Evolutionary conservation across 164 flowering plant genomes (phyloP), one percentile per base, ranked within the genome.

Genomic region (Nelumbo lutea): DNA sequence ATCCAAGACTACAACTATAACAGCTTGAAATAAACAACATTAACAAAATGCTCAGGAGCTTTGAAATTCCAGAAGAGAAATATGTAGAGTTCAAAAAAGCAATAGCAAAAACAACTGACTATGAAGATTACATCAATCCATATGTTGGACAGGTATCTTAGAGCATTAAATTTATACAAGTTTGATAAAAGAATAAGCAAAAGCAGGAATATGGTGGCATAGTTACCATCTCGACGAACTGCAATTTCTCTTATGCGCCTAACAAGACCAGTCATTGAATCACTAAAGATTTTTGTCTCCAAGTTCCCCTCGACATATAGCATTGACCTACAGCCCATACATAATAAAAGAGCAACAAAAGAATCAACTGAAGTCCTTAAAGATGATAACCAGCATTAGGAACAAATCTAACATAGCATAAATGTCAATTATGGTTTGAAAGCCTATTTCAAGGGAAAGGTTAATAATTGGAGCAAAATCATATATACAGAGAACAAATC

Each of bases 271-370:
- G 87, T 83, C 39, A 85, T 71, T 41, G 88, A 89, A 82, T 94
- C 96, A 66, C 63, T 74, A 75, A 91, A 94, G 38, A 90, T 62
- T 71, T 90, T 91, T 2, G 90, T 86, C 84, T 94, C 97, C 77
- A 94, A 69, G 81, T 89, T 91, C 43, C 98, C 98, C 76, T 94
- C 98, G 78, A 91, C 27, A 64, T 91, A 94, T 45, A 94, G 48
- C 68, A 81, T 79, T 65, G 90, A 75, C 66, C 97, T 92, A 69
- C 71, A 76, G 41, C 62, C 39, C 55, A 64, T 47, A 61, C 9
- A 38, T 3, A 45, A 58, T 27, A 27, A 53, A 53, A 7, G n/a
- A 15, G 1, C 5, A 5, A 8, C 27, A 4, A 57, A 67, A 9
- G 11, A 44, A 4, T 5, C 27, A 59, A 67, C 27, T 27, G 27